A percentile compares a stretch with the other conserved stretches of the same genome.
phyloP scores from a whole-genome alignment of 768 basidiomycete species.

The Trametes villosa region DNA sequence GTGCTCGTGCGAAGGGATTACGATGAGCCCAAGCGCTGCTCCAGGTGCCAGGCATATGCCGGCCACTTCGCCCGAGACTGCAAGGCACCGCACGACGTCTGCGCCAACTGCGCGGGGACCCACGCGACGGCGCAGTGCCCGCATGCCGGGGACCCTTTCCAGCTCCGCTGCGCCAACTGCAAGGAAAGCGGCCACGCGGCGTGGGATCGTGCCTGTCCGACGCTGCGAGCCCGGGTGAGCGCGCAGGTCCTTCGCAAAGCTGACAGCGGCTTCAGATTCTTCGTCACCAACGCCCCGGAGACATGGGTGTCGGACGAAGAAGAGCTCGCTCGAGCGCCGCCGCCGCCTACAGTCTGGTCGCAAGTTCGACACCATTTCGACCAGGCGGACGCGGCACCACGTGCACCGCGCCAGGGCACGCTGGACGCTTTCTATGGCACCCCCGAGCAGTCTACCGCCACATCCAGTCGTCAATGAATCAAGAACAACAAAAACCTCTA shows the following conservation, averaged over 20 bases:
- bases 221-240: background rate
- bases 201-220: constrained; percentile 32
- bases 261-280: constrained; percentile 17
- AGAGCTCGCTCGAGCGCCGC: background rate
- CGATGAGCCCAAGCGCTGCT: too few relatives aligned
- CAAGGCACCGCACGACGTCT: too few relatives aligned
- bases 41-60: too few relatives aligned
- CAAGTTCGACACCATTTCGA: background rate
- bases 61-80: too few relatives aligned
- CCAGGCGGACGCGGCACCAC: background rate
- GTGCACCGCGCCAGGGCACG: background rate
- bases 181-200: constrained; percentile 33
- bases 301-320: constrained; percentile 3
- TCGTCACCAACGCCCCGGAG: background rate
- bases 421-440: background rate
- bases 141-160: background rate
- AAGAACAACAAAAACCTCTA: background rate
- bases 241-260: background rate
- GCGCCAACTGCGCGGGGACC: too few relatives aligned
- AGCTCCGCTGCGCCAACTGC: constrained; percentile 32
- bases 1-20: too few relatives aligned
- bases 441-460: background rate
- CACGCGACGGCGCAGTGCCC: too few relatives aligned
- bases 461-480: background rate
- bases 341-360: background rate